Base-by-base conservation (phyloP, 2,329 filamentous ascomycete species). In the Laburnicola sp. region DNA sequence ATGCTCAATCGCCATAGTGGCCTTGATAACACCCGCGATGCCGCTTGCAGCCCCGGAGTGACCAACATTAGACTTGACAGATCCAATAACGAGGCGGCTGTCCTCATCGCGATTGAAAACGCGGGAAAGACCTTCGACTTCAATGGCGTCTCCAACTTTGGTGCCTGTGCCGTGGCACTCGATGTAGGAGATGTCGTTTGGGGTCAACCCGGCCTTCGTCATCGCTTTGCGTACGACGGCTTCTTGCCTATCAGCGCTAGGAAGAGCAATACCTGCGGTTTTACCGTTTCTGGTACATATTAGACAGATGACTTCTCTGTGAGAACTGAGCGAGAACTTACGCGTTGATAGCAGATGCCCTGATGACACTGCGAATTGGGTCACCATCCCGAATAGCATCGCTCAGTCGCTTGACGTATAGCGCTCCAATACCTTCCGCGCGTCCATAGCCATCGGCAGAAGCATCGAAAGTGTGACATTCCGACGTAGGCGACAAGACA, bases 351-450 rank as follows among this genome's bases (percentile, higher is more conserved):
- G 65, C 74, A 39, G 44, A 43, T n/a, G 22, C 38, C 3, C 30
- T n/a, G 21, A 52, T 34, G 3, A 52, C 44, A 11, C 69, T 70
- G 6, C 70, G 66, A 27, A 79, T 73, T 0, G 75, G 72, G 57
- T 86, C 81, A 21, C 80, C 80, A 56, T 82, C 79, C 5, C 71
- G 67, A 2, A 86, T 53, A 0, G 84, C 84, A 61, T 82, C 78
- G 6, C 72, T 68, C 0, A 86, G 69, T 2, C 75, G 76, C 69
- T 86, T 86, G 7, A 86, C 3, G 21, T 57, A 56, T 3, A 68
- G 10, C 0, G 54, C 50, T 9, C 9, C 46, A 22, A 64, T 37
- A 1, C 48, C 63, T 36, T 68, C 64, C 5, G 39, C 62, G 21
- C 62, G 45, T 1, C 32, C 60, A 47, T 65, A 66, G 4, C 64